Percentiles rank a stretch among this genome's conserved stretches.
Conservation (phyloP, 257 asterid species). For the Linaria vulgaris region DNA sequence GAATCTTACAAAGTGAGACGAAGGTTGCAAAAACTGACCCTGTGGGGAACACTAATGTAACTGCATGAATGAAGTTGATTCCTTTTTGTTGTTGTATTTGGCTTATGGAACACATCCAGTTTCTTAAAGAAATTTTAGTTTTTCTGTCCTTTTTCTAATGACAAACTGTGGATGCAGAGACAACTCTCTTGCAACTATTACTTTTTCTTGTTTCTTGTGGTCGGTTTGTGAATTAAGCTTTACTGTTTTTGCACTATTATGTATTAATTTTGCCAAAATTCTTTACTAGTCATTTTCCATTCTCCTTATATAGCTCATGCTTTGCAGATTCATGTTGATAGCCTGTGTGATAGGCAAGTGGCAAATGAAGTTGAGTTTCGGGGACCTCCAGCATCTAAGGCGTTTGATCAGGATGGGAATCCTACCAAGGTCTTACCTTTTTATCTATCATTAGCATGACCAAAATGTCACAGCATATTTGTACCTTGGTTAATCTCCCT, state of each 20-base stretch:
- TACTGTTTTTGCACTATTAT: constrained; percentile 16
- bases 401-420: constrained; percentile 83
- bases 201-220: constrained; percentile 14
- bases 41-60: background rate
- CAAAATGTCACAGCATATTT: too few relatives aligned
- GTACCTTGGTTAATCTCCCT: background rate
- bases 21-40: constrained; percentile 4
- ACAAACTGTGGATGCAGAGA: constrained; percentile 6
- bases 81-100: background rate
- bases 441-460: too few relatives aligned
- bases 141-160: too few relatives aligned
- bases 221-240: constrained; percentile 17
- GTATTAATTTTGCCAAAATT: background rate
- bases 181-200: constrained; percentile 1
- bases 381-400: constrained; percentile 92
- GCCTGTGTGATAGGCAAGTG: constrained; percentile 64
- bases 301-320: constrained; percentile 22
- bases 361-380: constrained; percentile 81
- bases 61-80: background rate
- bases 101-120: background rate
- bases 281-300: constrained; percentile 4
- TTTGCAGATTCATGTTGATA: constrained; percentile 61
- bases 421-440: constrained; percentile 75
- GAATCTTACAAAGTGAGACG: background rate
- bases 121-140: background rate